Conservation (phyloP, 139 green algal genomes). For the Pseudopediastrum boryanum region DNA sequence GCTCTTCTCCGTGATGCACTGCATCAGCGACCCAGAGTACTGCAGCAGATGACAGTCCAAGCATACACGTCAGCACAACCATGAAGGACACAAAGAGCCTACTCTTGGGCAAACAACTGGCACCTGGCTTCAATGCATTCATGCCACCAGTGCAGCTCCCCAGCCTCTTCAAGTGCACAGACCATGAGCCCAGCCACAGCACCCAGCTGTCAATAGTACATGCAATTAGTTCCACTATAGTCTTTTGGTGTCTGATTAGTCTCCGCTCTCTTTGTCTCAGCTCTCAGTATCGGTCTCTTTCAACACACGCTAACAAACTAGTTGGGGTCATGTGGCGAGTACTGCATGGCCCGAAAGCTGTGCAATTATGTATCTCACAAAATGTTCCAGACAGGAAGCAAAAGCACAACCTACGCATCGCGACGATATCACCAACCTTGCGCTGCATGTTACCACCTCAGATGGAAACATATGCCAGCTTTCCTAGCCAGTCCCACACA, state of each 20-base stretch:
- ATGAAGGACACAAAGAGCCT: not conserved
- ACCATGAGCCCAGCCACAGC: not conserved
- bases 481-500: not conserved
- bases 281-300: no score
- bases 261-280: no score
- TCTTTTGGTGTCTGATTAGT: no score
- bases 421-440: not conserved
- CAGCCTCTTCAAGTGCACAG: not conserved
- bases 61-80: not conserved
- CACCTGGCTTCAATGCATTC: not conserved
- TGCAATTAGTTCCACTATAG: no score
- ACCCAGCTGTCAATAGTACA: not conserved
- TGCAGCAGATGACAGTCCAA: no score
- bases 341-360: no score
- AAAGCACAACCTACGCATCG: not conserved
- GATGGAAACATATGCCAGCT: not conserved
- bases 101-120: not conserved
- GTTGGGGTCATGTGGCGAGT: no score
- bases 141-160: not conserved
- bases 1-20: constrained; percentile 44
- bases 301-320: no score
- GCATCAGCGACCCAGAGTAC: constrained; percentile 54
- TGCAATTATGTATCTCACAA: no score
- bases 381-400: no score
- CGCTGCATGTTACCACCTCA: not conserved